A percentile compares a stretch with the other conserved stretches of the same genome.
Conservation (phyloP, 2,329 filamentous ascomycete species). For the Zasmidium angulare region DNA sequence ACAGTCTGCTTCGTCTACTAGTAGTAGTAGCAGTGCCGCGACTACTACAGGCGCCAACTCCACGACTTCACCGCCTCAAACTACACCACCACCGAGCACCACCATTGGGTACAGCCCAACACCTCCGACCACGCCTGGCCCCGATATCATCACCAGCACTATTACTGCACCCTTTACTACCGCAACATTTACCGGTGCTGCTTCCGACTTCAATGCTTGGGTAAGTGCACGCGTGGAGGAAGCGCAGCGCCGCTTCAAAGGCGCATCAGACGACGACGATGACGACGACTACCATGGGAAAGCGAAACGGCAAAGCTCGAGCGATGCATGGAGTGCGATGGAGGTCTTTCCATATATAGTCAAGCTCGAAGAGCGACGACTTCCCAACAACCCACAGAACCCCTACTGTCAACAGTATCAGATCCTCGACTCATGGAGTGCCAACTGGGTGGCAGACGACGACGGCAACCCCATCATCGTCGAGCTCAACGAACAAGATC, state of each 20-base stretch:
- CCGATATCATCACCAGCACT: conserved; percentile 17
- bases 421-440: conserved; percentile 53
- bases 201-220: conserved; percentile 13
- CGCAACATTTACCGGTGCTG: conserved; percentile 21
- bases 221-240: neutral
- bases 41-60: conserved; percentile 11
- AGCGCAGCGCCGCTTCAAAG: neutral
- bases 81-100: conserved; percentile 14
- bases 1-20: conserved; percentile 43
- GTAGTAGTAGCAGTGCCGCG: conserved; percentile 12
- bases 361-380: conserved; percentile 66
- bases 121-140: conserved; percentile 10
- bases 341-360: conserved; percentile 53
- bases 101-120: neutral
- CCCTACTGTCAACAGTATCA: conserved; percentile 68
- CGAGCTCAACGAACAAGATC: conserved; percentile 43
- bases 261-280: conserved; percentile 2
- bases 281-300: neutral
- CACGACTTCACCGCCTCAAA: conserved; percentile 8
- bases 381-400: conserved; percentile 36
- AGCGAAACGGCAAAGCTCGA: conserved; percentile 3
- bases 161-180: conserved; percentile 19
- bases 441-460: conserved; percentile 38
- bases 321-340: neutral
- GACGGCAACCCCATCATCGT: conserved; percentile 40